Evolutionary conservation across 345 rosid species (phyloP), one percentile per base, ranked within the genome.

Genomic region (Lepidium africanum): DNA sequence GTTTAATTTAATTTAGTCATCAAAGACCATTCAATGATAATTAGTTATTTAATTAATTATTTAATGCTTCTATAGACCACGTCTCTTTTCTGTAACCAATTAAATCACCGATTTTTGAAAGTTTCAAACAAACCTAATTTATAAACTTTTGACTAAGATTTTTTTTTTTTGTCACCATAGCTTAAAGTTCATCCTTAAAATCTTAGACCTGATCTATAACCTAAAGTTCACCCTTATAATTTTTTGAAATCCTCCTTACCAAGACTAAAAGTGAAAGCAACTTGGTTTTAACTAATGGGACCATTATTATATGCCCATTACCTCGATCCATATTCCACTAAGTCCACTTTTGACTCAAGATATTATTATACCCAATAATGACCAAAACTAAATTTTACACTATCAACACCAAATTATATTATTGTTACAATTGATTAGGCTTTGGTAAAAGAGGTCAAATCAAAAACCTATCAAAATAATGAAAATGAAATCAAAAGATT

Each of bases 111-210:
- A 32, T 10, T 2, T 53, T 59, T 43, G 69, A 67, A 67, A 43
- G 27, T 67, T 60, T 53, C 61, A 10, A 17, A 55, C 13, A 7
- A 11, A 16, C 36, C 42, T 63, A 60, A 33, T 32, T 56, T 5
- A 15, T 17, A 61, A 74, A 60, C 47, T 56, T 60, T 74, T 67
- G 73, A 74, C 73, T 58, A 54, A 53, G 59, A n/a, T n/a, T n/a
- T n/a, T n/a, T n/a, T n/a, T n/a, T n/a, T n/a, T n/a, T n/a, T n/a
- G n/a, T n/a, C n/a, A n/a, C n/a, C n/a, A n/a, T n/a, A n/a, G n/a
- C n/a, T n/a, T n/a, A n/a, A n/a, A n/a, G n/a, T n/a, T n/a, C n/a
- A n/a, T n/a, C n/a, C n/a, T n/a, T n/a, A n/a, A n/a, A n/a, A n/a
- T n/a, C n/a, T n/a, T n/a, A n/a, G n/a, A n/a, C n/a, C n/a, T n/a